phyloP scores from a whole-genome alignment of 2,329 filamentous ascomycete species.

The Ampelomyces quisqualis region DNA sequence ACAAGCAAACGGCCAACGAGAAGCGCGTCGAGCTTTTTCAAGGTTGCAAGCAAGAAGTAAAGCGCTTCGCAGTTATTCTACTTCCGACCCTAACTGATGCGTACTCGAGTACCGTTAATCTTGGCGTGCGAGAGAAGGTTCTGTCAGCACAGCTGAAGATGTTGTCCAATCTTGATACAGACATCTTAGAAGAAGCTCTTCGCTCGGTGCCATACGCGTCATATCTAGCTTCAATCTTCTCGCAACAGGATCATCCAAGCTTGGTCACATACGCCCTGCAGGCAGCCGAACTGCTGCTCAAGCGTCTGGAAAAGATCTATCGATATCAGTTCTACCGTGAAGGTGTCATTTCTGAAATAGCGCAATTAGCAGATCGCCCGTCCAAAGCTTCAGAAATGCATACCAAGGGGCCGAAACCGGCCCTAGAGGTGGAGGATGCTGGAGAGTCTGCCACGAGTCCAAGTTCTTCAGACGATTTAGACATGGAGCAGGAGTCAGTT shows the following conservation, averaged over 20 bases:
- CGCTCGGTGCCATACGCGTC: constrained; percentile 91
- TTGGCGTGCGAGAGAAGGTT: constrained; percentile 92
- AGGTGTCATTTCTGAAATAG: constrained; percentile 89
- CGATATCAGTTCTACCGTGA: constrained; percentile 96
- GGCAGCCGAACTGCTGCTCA: constrained; percentile 83
- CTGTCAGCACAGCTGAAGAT: constrained; percentile 96
- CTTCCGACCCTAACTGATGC: constrained; percentile 94
- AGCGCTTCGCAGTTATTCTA: constrained; percentile 87
- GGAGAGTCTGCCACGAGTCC: constrained; percentile 28
- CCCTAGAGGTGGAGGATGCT: constrained; percentile 26
- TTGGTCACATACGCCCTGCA: constrained; percentile 85
- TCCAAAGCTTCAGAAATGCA: constrained; percentile 34
- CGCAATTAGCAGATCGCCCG: constrained; percentile 66
- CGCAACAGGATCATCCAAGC: constrained; percentile 87
- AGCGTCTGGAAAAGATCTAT: constrained; percentile 82
- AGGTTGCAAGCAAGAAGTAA: constrained; percentile 81
- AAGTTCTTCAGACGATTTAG: constrained; percentile 29
- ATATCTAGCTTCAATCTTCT: constrained; percentile 90
- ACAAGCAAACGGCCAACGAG: constrained; percentile 66
- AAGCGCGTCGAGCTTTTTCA: constrained; percentile 79
- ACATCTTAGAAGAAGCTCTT: constrained; percentile 81
- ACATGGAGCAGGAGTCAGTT: constrained; percentile 49
- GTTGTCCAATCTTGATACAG: constrained; percentile 88
- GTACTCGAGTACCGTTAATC: constrained; percentile 95
- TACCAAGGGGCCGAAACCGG: constrained; percentile 29